Evolutionary conservation across 352 stramenopile genomes (phyloP).

Genomic region (Phytophthora tubulina): DNA sequence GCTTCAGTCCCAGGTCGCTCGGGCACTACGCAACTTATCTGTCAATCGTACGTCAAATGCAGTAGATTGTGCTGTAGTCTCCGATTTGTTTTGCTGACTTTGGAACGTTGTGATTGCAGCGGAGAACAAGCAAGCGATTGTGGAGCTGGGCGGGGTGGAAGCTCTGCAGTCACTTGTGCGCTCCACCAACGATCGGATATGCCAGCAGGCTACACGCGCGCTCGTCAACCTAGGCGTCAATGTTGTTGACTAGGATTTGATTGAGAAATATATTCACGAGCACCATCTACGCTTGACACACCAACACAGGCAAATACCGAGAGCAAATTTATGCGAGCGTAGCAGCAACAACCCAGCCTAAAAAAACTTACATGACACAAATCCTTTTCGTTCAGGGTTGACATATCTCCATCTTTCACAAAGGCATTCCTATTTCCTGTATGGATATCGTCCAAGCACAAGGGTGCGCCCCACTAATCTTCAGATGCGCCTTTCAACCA

Average conservation of each 20-base stretch:
- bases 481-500: slow-evolving; percentile 11
- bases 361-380: slow-evolving; percentile 31
- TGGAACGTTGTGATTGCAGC: slow-evolving; percentile 43
- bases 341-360: slow-evolving; percentile 7
- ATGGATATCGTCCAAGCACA: slow-evolving; percentile 9
- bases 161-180: slow-evolving; percentile 82
- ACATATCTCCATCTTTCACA: slow-evolving; percentile 34
- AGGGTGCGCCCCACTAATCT: not conserved
- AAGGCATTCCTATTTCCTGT: slow-evolving; percentile 10
- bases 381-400: slow-evolving; percentile 32
- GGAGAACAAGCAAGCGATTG: slow-evolving; percentile 92
- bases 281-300: not conserved
- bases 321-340: slow-evolving; percentile 7
- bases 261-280: not conserved
- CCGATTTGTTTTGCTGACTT: not conserved
- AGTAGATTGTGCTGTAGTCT: not conserved
- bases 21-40: slow-evolving; percentile 94
- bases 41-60: slow-evolving; percentile 86
- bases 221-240: slow-evolving; percentile 91
- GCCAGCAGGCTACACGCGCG: slow-evolving; percentile 87
- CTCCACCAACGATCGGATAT: slow-evolving; percentile 90
- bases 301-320: slow-evolving; percentile 2
- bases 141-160: slow-evolving; percentile 83
- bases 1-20: slow-evolving; percentile 88
- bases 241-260: slow-evolving; percentile 65